Evolutionary conservation across 371 early-diverging fungal species (phyloP).

Genomic region (Apophysomyces trapeziformis): DNA sequence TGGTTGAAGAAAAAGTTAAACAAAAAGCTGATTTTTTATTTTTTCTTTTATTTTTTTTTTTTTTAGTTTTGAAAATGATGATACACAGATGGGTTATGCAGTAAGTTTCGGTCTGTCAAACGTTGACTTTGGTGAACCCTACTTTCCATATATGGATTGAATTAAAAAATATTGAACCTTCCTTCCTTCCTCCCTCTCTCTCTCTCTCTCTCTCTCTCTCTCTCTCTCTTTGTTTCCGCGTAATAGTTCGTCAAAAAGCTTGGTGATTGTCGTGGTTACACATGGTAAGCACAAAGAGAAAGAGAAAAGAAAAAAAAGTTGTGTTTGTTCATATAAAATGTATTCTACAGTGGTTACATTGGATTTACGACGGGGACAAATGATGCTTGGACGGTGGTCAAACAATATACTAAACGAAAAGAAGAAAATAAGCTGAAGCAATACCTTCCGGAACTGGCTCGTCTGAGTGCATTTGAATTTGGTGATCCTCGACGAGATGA

Average conservation of each 20-base stretch:
- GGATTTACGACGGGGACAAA: constrained; percentile 66
- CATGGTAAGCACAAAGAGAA: constrained; percentile 28
- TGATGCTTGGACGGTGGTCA: constrained; percentile 56
- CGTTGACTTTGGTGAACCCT: background rate
- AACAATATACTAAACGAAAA: constrained; percentile 47
- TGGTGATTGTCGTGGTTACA: constrained; percentile 53
- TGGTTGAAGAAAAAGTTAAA: background rate
- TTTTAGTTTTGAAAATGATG: constrained; percentile 47
- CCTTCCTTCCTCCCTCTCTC: background rate
- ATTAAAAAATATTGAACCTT: background rate
- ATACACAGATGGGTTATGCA: constrained; percentile 47
- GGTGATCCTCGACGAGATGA: constrained; percentile 40
- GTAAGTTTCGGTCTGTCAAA: constrained; percentile 25
- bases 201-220: background rate
- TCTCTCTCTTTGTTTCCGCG: background rate
- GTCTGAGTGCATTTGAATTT: constrained; percentile 32
- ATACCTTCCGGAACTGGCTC: constrained; percentile 41
- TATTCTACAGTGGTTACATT: constrained; percentile 48
- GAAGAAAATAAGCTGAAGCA: constrained; percentile 30
- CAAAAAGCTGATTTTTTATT: background rate
- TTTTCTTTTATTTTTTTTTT: background rate
- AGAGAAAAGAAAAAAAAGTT: background rate
- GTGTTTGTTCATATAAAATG: constrained; percentile 9
- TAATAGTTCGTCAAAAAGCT: constrained; percentile 38
- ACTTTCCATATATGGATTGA: too few species aligned